Percentiles rank a stretch among this genome's conserved stretches.
Evolutionary conservation across 208 protist genomes (phyloP).

Genomic region (Leishmania lainsoni): DNA sequence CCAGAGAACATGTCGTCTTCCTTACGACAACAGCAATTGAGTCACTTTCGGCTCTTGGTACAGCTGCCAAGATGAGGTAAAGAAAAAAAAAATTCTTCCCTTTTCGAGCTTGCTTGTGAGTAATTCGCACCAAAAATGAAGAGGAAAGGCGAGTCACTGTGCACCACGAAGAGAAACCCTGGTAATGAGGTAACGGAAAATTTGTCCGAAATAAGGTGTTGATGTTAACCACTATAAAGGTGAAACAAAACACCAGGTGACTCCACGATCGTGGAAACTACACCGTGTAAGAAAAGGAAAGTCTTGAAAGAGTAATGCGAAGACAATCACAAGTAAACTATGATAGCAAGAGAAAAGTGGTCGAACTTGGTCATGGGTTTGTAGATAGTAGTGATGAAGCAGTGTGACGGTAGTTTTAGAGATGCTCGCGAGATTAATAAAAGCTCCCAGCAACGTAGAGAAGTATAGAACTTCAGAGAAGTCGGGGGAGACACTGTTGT

Average conservation of each 20-base stretch:
- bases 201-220: not conserved
- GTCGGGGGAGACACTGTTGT: not conserved
- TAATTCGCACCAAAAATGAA: not conserved
- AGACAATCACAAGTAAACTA: not conserved
- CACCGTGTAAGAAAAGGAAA: not conserved
- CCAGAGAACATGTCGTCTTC: not conserved
- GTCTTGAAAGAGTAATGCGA: not conserved
- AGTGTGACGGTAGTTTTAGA: not conserved
- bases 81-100: not conserved
- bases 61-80: not conserved
- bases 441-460: not conserved
- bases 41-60: not conserved
- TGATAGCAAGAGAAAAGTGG: not conserved
- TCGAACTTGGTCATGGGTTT: conserved; percentile 1
- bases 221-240: not conserved
- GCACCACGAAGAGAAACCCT: not conserved
- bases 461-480: conserved; percentile 9
- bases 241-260: not conserved
- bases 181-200: not conserved
- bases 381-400: not conserved
- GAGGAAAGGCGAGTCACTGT: not conserved
- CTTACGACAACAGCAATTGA: not conserved
- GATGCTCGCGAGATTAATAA: not conserved
- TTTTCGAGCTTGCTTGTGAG: not conserved
- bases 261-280: conserved; percentile 7